Conservation (phyloP, 495 filamentous ascomycete species). For the Neurospora sublineolata region DNA sequence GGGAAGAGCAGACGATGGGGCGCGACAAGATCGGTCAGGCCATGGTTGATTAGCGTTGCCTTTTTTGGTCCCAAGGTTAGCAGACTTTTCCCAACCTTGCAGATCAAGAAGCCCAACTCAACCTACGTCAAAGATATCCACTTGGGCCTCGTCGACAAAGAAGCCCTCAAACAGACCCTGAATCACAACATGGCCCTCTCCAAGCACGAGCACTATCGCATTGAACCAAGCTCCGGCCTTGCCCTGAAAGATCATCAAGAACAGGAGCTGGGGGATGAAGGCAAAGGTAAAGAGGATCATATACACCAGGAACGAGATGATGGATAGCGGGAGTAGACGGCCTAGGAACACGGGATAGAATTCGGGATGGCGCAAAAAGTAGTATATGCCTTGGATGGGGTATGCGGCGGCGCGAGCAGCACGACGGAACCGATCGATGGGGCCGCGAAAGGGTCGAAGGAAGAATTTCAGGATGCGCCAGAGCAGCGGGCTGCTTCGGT, state of each 20-base stretch:
- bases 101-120: slow-evolving; percentile 23
- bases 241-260: slow-evolving; percentile 75
- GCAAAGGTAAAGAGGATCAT: slow-evolving; percentile 69
- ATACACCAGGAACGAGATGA: slow-evolving; percentile 63
- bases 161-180: slow-evolving; percentile 69
- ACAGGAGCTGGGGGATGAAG: slow-evolving; percentile 75
- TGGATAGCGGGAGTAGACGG: slow-evolving; percentile 56
- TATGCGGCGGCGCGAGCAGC: slow-evolving; percentile 24
- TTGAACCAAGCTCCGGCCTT: slow-evolving; percentile 61
- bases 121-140: slow-evolving; percentile 87
- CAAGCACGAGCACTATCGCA: slow-evolving; percentile 66
- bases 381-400: slow-evolving; percentile 55
- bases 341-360: slow-evolving; percentile 58
- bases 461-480: background rate
- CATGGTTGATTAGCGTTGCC: slow-evolving; percentile 40
- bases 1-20: slow-evolving; percentile 59
- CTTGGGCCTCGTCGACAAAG: slow-evolving; percentile 67
- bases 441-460: slow-evolving; percentile 7
- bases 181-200: slow-evolving; percentile 70
- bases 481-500: background rate
- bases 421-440: slow-evolving; percentile 18
- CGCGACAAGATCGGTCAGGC: slow-evolving; percentile 46
- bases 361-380: slow-evolving; percentile 56
- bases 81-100: background rate
- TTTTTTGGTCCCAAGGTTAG: slow-evolving; percentile 4